Evolutionary conservation across 208 protist species (phyloP).

Genomic region (Dictyostelium gargantuum): DNA sequence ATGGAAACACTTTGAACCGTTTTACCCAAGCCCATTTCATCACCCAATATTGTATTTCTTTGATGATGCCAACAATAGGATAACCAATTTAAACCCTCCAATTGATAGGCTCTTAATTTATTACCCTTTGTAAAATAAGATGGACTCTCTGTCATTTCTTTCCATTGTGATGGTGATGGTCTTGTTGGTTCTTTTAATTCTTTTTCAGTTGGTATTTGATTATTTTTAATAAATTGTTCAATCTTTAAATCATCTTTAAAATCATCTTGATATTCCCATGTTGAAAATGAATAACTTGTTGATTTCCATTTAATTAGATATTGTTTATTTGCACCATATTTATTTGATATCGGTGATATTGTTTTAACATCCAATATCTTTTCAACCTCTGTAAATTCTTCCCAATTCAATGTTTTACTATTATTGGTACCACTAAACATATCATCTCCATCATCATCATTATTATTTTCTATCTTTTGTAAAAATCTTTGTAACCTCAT

Average conservation of each 20-base stretch:
- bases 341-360: neutral
- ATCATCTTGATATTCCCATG: slow-evolving; percentile 82
- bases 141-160: neutral
- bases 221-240: neutral
- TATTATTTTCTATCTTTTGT: neutral
- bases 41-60: slow-evolving; percentile 93
- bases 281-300: slow-evolving; percentile 79
- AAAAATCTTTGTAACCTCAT: slow-evolving; percentile 17
- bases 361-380: slow-evolving; percentile 14
- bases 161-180: neutral
- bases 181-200: neutral
- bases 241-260: slow-evolving; percentile 69
- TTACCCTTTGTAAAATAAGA: slow-evolving; percentile 1
- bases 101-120: slow-evolving; percentile 92
- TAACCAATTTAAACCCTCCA: slow-evolving; percentile 96
- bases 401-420: no score
- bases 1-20: slow-evolving; percentile 94
- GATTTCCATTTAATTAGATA: slow-evolving; percentile 86
- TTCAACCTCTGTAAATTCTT: slow-evolving; percentile 44
- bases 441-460: no score
- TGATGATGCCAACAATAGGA: slow-evolving; percentile 87
- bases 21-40: slow-evolving; percentile 99
- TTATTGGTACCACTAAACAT: neutral
- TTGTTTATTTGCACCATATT: neutral
- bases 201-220: neutral